Evolutionary conservation across 2,329 filamentous ascomycete genomes (phyloP).

Genomic region (Fusarium clavum): DNA sequence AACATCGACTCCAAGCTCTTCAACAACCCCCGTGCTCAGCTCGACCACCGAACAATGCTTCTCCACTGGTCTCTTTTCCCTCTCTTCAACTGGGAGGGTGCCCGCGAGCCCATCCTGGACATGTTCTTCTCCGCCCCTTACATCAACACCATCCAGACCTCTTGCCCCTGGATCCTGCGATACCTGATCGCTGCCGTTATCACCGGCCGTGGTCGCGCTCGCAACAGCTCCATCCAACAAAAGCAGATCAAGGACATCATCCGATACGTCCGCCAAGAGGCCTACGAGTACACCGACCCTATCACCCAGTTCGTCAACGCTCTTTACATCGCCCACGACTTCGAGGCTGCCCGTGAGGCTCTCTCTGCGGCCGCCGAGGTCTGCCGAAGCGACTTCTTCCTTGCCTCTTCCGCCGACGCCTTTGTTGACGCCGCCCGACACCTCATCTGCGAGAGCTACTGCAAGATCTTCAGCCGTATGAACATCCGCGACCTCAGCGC

Average conservation of each 20-base stretch:
- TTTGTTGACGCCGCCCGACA: constrained; percentile 96
- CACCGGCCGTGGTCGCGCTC: constrained; percentile 83
- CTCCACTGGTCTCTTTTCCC: constrained; percentile 99
- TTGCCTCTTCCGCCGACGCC: constrained; percentile 82
- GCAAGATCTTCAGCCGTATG: constrained; percentile 99
- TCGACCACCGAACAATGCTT: constrained; percentile 96
- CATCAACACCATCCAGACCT: constrained; percentile 99
- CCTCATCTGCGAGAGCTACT: constrained; percentile 98
- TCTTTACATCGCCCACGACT: constrained; percentile 86
- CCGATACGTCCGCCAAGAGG: constrained; percentile 94
- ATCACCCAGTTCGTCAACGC: constrained; percentile 97
- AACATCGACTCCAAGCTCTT: constrained; percentile 94
- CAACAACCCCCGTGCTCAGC: constrained; percentile 94
- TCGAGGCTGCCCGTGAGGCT: constrained; percentile 93
- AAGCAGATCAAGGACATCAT: constrained; percentile 99
- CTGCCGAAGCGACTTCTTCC: constrained; percentile 94
- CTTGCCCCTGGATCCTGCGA: constrained; percentile 94
- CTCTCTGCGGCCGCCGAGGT: constrained; percentile 90
- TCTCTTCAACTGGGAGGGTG: constrained; percentile 96
- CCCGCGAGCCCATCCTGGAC: constrained; percentile 90
- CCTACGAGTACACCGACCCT: constrained; percentile 96
- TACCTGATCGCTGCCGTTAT: constrained; percentile 96
- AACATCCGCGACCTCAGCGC: constrained; percentile 97
- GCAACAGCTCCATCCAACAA: constrained; percentile 90
- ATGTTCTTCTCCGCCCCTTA: constrained; percentile 96